These are phyloP conservation scores for Hypocrella siamensis DNA, from an alignment of 2,329 filamentous ascomycete species.

Conservation along the genomic window DNA sequence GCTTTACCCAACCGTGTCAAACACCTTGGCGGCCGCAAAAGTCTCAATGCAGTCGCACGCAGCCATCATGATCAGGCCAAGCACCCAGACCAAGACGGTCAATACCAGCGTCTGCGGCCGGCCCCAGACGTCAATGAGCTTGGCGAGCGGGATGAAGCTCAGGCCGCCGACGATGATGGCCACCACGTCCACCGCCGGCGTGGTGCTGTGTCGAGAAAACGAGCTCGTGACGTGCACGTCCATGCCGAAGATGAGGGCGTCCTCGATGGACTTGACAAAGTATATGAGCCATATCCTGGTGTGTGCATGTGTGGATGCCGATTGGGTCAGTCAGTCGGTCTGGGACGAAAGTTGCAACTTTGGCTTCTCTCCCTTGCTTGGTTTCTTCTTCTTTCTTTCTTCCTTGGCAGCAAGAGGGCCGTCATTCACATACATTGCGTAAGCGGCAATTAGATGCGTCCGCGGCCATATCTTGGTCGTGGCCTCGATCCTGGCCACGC, in stretches of 20 bases:
- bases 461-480: constrained; percentile 26
- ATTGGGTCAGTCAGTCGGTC: neutral
- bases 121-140: constrained; percentile 52
- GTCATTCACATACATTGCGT: constrained; percentile 18
- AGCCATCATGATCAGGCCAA: constrained; percentile 41
- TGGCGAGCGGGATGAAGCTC: constrained; percentile 50
- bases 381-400: no score
- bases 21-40: constrained; percentile 30
- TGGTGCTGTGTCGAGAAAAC: constrained; percentile 37
- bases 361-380: no score
- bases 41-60: constrained; percentile 32
- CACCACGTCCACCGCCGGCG: constrained; percentile 36
- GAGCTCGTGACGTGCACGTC: constrained; percentile 31
- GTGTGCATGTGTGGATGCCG: no score
- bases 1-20: constrained; percentile 35
- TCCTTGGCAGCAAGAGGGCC: neutral
- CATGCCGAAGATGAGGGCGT: constrained; percentile 13
- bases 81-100: constrained; percentile 19
- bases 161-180: constrained; percentile 39
- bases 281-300: constrained; percentile 23
- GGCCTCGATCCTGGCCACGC: constrained; percentile 29
- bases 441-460: constrained; percentile 20
- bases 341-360: neutral
- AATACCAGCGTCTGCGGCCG: constrained; percentile 45
- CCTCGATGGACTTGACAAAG: constrained; percentile 10